Evolutionary conservation across 371 early-diverging fungal species (phyloP).

Genomic region (Neoconidiobolus thromboides): DNA sequence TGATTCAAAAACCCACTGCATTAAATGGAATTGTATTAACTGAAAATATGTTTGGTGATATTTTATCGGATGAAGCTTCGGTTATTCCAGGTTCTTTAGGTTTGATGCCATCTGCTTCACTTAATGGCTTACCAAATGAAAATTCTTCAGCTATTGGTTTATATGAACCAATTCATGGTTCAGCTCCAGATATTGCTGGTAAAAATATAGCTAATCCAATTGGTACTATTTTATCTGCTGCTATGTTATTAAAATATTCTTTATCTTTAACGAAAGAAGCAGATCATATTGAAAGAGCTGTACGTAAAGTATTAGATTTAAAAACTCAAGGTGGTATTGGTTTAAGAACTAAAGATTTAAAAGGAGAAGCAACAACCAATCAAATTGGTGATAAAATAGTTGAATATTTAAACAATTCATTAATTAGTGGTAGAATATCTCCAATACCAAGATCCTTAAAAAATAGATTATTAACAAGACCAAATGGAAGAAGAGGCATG

Average conservation of each 20-base stretch:
- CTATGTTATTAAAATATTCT: slow-evolving; percentile 86
- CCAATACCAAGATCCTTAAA: slow-evolving; percentile 11
- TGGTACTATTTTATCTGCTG: slow-evolving; percentile 87
- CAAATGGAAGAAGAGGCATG: slow-evolving; percentile 36
- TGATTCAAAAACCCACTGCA: slow-evolving; percentile 73
- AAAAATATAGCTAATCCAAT: slow-evolving; percentile 89
- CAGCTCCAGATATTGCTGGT: slow-evolving; percentile 95
- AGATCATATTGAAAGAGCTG: slow-evolving; percentile 74
- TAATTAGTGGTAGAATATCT: slow-evolving; percentile 17
- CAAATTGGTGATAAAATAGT: slow-evolving; percentile 81
- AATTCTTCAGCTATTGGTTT: slow-evolving; percentile 57
- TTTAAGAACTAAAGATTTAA: slow-evolving; percentile 76
- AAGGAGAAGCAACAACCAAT: slow-evolving; percentile 58
- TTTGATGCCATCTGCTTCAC: slow-evolving; percentile 76
- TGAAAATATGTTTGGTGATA: slow-evolving; percentile 98
- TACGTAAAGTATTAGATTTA: slow-evolving; percentile 73
- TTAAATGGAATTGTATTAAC: slow-evolving; percentile 90
- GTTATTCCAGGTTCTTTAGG: slow-evolving; percentile 92
- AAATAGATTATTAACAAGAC: slow-evolving; percentile 10
- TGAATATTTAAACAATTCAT: slow-evolving; percentile 28
- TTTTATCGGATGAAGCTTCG: slow-evolving; percentile 83
- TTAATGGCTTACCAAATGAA: slow-evolving; percentile 64
- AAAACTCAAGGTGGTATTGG: slow-evolving; percentile 39
- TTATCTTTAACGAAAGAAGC: slow-evolving; percentile 75
- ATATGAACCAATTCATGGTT: slow-evolving; percentile 96